These are phyloP conservation scores for Plectosphaerella sp. DNA, from an alignment of 2,329 filamentous ascomycete species.

Conservation along the genomic window DNA sequence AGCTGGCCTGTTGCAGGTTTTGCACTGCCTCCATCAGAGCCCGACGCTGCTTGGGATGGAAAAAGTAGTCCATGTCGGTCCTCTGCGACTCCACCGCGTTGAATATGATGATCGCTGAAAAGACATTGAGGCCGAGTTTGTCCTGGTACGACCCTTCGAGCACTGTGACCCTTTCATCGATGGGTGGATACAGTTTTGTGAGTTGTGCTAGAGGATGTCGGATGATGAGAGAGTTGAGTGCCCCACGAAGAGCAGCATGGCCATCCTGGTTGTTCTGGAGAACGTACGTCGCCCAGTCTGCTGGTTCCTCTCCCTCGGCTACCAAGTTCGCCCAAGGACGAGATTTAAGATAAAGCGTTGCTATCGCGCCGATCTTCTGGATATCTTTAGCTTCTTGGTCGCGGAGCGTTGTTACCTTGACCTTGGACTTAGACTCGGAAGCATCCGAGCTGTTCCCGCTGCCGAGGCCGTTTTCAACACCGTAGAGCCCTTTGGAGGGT, in stretches of 20 bases:
- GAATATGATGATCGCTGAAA: slow-evolving; percentile 76
- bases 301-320: slow-evolving; percentile 46
- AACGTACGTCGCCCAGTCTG: slow-evolving; percentile 72
- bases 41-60: slow-evolving; percentile 69
- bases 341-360: slow-evolving; percentile 68
- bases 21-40: slow-evolving; percentile 64
- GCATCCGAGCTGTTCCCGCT: background rate
- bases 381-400: slow-evolving; percentile 59
- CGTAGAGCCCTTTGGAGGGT: slow-evolving; percentile 77
- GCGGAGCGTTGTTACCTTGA: too few relatives aligned
- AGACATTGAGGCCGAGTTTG: slow-evolving; percentile 76
- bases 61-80: slow-evolving; percentile 81
- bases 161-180: slow-evolving; percentile 67
- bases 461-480: slow-evolving; percentile 38
- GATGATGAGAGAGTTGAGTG: slow-evolving; percentile 75
- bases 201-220: slow-evolving; percentile 74
- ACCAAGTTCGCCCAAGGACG: slow-evolving; percentile 71
- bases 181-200: slow-evolving; percentile 61
- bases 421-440: slow-evolving; percentile 19
- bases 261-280: slow-evolving; percentile 50
- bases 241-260: slow-evolving; percentile 59
- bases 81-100: slow-evolving; percentile 88
- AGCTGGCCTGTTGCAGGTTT: slow-evolving; percentile 79
- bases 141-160: slow-evolving; percentile 83
- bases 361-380: slow-evolving; percentile 60